Evolutionary conservation across 805 yeast genomes (phyloP).

Genomic region (Danielia reshetovae): DNA sequence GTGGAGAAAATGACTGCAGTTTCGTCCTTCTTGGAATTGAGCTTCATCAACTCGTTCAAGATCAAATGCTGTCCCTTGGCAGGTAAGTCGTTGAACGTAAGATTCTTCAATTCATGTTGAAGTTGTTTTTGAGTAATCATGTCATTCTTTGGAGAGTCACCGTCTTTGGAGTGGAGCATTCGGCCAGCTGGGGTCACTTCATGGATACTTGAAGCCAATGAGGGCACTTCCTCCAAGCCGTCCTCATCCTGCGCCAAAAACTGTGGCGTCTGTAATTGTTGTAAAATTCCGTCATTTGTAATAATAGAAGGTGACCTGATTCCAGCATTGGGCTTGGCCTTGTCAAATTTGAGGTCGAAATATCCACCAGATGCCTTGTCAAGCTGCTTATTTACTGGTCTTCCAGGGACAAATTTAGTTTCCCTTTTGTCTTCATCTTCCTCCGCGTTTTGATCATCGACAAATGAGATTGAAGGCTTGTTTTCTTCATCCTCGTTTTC

Average conservation of each 20-base stretch:
- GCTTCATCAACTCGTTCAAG: slow-evolving; percentile 78
- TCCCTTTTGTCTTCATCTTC: slow-evolving; percentile 7
- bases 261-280: slow-evolving; percentile 32
- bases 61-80: slow-evolving; percentile 88
- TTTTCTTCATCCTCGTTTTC: slow-evolving; percentile 13
- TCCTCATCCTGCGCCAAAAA: slow-evolving; percentile 27
- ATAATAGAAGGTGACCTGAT: slow-evolving; percentile 32
- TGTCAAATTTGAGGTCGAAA: slow-evolving; percentile 6
- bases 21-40: slow-evolving; percentile 44
- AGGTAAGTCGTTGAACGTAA: slow-evolving; percentile 81
- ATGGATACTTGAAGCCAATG: slow-evolving; percentile 6
- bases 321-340: slow-evolving; percentile 6
- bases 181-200: background rate
- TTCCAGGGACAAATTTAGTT: background rate
- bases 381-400: background rate
- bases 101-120: slow-evolving; percentile 32
- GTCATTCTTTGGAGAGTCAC: background rate
- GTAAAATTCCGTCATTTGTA: slow-evolving; percentile 33
- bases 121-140: slow-evolving; percentile 31
- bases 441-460: slow-evolving; percentile 40
- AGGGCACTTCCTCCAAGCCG: slow-evolving; percentile 3
- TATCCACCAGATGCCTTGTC: background rate
- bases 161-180: slow-evolving; percentile 1
- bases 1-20: slow-evolving; percentile 85
- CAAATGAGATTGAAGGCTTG: slow-evolving; percentile 60